A percentile compares a stretch with the other conserved stretches of the same genome.
Conservation (phyloP, 2,329 filamentous ascomycete species). For the Aureobasidium sp. region DNA sequence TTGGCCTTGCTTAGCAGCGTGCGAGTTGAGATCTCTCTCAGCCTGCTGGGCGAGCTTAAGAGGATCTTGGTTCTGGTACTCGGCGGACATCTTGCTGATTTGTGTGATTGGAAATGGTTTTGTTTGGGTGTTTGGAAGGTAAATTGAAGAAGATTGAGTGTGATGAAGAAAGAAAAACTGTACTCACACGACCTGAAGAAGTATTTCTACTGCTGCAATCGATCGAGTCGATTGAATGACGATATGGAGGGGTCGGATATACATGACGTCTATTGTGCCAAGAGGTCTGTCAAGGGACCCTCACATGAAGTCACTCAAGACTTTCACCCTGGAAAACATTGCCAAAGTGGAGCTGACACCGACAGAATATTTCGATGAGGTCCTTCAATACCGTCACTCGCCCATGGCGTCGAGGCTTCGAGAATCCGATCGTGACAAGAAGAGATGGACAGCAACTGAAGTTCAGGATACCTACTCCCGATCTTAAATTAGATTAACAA, state of each 20-base stretch:
- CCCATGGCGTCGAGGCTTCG: background rate
- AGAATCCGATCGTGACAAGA: background rate
- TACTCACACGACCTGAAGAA: background rate
- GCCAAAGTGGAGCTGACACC: background rate
- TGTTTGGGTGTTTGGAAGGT: slow-evolving; percentile 11
- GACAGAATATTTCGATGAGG: background rate
- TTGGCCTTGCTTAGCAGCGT: slow-evolving; percentile 31
- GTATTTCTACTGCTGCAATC: slow-evolving; percentile 8
- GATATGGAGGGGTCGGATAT: background rate
- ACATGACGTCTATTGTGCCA: background rate
- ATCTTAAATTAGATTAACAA: background rate
- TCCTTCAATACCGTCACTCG: background rate
- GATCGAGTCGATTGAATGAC: background rate
- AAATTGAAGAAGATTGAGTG: slow-evolving; percentile 11
- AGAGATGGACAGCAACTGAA: background rate
- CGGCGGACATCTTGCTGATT: slow-evolving; percentile 30
- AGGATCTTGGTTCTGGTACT: slow-evolving; percentile 33
- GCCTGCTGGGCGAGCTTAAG: slow-evolving; percentile 38
- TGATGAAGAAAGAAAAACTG: slow-evolving; percentile 3
- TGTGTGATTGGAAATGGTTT: background rate
- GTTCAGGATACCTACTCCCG: background rate
- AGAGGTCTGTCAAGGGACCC: background rate
- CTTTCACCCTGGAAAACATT: background rate
- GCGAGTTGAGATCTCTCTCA: slow-evolving; percentile 39
- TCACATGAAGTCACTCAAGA: background rate